Evolutionary conservation across 305 asterid genomes (phyloP), one percentile per base, ranked within the genome.

Genomic region (Fraxinus albicans): DNA sequence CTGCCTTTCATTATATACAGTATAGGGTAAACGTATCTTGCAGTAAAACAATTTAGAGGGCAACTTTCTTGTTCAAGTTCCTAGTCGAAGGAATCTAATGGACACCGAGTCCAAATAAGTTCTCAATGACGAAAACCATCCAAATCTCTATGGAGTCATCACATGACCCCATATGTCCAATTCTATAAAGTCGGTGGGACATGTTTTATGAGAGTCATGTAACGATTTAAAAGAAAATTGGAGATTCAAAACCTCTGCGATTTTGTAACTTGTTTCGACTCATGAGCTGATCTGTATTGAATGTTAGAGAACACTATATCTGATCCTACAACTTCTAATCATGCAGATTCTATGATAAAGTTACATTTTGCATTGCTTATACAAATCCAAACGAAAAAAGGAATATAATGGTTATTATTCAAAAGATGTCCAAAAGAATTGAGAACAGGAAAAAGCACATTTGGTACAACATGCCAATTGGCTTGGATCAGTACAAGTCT

Each of bases 291-390:
- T 23, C 6, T 65, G n/a, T 17, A 55, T 55, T 55, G 65, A 55
- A n/a, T n/a, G 25, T 55, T 3, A n/a, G 3, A 17, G 65, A 69
- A 27, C 36, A 17, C 79, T 25, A 35, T 3, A 17, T 23, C 73
- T 12, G 23, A 21, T 31, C 21, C 9, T 34, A 34, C 21, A 13
- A 38, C 35, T 72, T 44, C 8, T 78, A 21, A 40, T 35, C 36
- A 27, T 65, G 77, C 84, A 79, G 17, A 73, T 47, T 23, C 53
- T 77, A 42, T 38, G 81, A 79, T 84, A 83, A 82, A 75, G 81
- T 80, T 87, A 89, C 92, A 86, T 72, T 69, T 69, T 81, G 84
- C 19, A 38, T 73, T 72, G 80, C 79, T 73, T 27, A 47, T 50
- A 76, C 77, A 65, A 58, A 77, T 75, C 36, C 29, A 21, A 7